These are phyloP conservation scores for Russula sp. DNA, from an alignment of 768 basidiomycete genomes.

Conservation along the genomic window DNA sequence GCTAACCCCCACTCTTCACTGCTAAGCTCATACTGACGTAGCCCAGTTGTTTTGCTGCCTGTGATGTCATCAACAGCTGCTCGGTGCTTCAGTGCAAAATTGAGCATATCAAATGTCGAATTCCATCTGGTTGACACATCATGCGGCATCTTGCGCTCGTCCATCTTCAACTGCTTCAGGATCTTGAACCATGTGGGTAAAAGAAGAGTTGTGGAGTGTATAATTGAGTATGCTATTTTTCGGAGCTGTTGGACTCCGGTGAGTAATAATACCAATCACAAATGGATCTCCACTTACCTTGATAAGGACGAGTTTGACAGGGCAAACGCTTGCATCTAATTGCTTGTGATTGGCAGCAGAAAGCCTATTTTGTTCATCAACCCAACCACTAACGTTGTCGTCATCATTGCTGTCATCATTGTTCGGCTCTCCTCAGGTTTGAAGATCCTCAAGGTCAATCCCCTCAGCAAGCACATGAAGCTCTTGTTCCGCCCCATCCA, in stretches of 20 bases:
- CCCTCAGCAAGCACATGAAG: no score
- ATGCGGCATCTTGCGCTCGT: not conserved
- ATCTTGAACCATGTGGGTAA: not conserved
- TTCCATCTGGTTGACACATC: not conserved
- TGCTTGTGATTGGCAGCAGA: no score
- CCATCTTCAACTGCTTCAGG: not conserved
- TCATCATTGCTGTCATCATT: constrained; percentile 9
- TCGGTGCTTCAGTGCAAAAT: not conserved
- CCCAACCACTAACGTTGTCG: constrained; percentile 22
- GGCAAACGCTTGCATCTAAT: constrained; percentile 22
- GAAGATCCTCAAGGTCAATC: not conserved
- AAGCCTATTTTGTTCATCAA: constrained; percentile 23
- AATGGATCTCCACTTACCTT: constrained; percentile 31
- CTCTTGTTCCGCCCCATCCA: not conserved
- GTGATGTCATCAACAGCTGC: not conserved
- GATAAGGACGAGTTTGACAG: constrained; percentile 26
- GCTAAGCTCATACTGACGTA: not conserved
- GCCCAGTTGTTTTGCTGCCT: not conserved
- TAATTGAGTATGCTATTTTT: constrained; percentile 19
- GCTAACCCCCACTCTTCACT: not conserved
- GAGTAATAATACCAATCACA: no score
- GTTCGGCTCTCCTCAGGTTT: not conserved
- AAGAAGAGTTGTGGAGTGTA: not conserved
- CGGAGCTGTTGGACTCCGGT: constrained; percentile 1
- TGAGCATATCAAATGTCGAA: not conserved